Conservation (phyloP, 345 rosid species). For the Populus alba region DNA sequence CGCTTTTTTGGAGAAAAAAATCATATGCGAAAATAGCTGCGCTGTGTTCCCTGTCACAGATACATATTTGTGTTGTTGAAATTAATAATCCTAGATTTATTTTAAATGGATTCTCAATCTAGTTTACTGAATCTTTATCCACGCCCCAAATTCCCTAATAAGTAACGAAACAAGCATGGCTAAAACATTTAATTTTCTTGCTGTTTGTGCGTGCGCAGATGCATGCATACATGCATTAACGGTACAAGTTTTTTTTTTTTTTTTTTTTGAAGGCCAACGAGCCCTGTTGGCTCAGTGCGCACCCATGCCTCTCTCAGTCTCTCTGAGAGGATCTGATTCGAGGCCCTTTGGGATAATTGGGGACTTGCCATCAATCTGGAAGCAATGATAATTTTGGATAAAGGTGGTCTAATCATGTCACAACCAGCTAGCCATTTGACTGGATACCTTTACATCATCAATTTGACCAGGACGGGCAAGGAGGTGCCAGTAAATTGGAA, state of each 20-base stretch:
- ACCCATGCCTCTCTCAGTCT: no score
- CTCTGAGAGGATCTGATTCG: no score
- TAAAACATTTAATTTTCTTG: no score
- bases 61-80: not conserved
- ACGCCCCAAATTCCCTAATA: not conserved
- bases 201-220: not conserved
- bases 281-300: no score
- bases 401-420: not conserved
- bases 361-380: not conserved
- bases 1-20: no score
- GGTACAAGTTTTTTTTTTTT: no score
- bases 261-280: no score
- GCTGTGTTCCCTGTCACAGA: not conserved
- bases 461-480: not conserved
- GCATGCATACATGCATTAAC: no score
- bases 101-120: no score
- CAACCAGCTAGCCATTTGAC: not conserved
- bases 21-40: not conserved
- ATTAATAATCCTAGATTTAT: not conserved
- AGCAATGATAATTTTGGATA: not conserved
- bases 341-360: no score
- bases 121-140: no score
- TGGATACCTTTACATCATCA: not conserved
- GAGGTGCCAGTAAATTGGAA: not conserved
- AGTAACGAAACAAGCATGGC: not conserved